Percentiles rank a stretch among this genome's conserved stretches.
These are phyloP conservation scores for Chenopodium album DNA, from an alignment of 148 eudicot species.

Conservation along the genomic window DNA sequence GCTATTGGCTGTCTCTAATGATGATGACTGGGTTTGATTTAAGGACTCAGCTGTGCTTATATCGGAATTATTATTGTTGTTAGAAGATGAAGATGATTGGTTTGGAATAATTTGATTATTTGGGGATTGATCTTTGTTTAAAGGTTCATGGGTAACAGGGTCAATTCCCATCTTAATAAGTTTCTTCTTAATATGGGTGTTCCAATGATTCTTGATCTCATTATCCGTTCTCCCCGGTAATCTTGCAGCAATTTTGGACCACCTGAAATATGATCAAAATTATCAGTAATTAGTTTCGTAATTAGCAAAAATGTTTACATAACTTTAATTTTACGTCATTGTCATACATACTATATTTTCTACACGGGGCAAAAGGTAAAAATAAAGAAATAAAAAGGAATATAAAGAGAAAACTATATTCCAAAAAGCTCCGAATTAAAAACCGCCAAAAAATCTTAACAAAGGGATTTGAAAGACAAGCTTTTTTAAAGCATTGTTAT, in stretches of 20 bases:
- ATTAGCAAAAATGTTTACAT: background rate
- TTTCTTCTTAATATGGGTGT: conserved; percentile 91
- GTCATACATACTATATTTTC: background rate
- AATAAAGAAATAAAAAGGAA: background rate
- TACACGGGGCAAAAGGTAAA: background rate
- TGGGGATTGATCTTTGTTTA: conserved; percentile 34
- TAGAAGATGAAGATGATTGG: conserved; percentile 37
- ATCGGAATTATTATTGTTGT: conserved; percentile 30
- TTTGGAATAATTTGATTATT: conserved; percentile 20
- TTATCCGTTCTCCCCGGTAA: conserved; percentile 95
- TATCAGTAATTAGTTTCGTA: background rate
- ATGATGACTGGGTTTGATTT: conserved; percentile 23
- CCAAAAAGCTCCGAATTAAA: background rate
- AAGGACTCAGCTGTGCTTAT: conserved; percentile 33
- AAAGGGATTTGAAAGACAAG: no score
- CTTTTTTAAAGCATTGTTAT: background rate
- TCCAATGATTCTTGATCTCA: conserved; percentile 96
- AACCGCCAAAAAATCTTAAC: background rate
- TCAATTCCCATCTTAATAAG: conserved; percentile 93
- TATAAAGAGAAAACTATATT: background rate
- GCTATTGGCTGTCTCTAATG: conserved; percentile 23
- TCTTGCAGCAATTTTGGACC: conserved; percentile 91
- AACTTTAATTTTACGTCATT: background rate
- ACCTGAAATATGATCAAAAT: conserved; percentile 37
- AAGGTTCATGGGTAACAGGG: conserved; percentile 80